Evolutionary conservation across 345 rosid genomes (phyloP), one percentile per base, ranked within the genome.

Genomic region (Citrus cavaleriei): DNA sequence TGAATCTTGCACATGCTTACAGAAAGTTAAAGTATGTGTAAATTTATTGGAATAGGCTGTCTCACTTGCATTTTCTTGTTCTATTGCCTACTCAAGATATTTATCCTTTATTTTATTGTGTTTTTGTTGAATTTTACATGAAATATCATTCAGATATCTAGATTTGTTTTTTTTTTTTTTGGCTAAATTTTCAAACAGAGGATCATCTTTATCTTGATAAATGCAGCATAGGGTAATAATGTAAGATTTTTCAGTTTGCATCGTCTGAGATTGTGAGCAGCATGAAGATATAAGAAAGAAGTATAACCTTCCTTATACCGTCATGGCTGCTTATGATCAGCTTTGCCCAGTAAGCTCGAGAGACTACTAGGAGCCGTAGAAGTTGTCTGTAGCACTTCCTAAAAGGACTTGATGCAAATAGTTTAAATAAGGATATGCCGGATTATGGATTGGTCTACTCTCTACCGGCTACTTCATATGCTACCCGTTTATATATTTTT

Each of bases 1-100:
- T n/a, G n/a, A n/a, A n/a, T n/a, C n/a, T n/a, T n/a, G n/a, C n/a
- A n/a, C n/a, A n/a, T n/a, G n/a, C n/a, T n/a, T 93, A 86, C 87
- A 86, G 98, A 75, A 96, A 96, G 77, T 83, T 94, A 46, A 93
- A 90, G 99, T 96, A 88, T 30, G 86, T 72, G 42, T 77, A 24
- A 10, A 78, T 28, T 57, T 35, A 30, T 35, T 21, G 46, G 70
- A 63, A 68, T 69, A 65, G 42, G 25, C 30, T 64, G 25, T 70
- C 73, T 81, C 73, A 46, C 46, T 66, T 76, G 10, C 65, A 42
- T 51, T 54, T 79, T 74, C 68, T 58, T 32, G 67, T 76, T 28
- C 42, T 64, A 64, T 76, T 66, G 28, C 70, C 46, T 64, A 51
- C 1, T 46, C 51, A 46, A 13, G 51, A 46, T 46, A 13, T 46